Percentiles rank a stretch among this genome's conserved stretches.
These are phyloP conservation scores for Parachlorella kessleri DNA, from an alignment of 139 green algal species.

Conservation along the genomic window DNA sequence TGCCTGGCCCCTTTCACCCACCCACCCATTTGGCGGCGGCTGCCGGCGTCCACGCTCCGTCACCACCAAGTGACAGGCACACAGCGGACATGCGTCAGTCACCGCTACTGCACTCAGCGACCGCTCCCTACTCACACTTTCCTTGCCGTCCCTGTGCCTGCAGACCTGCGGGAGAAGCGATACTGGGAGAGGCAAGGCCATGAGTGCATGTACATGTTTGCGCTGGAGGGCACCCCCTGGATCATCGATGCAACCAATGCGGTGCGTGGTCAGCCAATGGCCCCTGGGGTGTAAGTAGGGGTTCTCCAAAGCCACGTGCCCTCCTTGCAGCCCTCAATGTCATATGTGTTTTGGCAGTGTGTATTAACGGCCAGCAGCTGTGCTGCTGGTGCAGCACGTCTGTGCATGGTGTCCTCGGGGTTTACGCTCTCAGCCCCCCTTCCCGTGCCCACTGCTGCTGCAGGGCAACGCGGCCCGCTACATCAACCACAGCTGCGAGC, in stretches of 20 bases:
- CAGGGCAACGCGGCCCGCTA: conserved; percentile 74
- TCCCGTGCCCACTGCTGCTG: not conserved
- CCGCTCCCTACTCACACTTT: not conserved
- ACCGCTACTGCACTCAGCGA: not conserved
- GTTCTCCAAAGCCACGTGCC: too few species aligned
- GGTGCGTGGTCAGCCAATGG: not conserved
- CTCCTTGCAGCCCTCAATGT: too few species aligned
- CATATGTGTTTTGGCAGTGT: too few species aligned
- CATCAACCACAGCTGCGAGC: conserved; percentile 94
- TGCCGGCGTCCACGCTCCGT: too few species aligned
- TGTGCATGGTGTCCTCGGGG: not conserved
- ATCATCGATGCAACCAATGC: not conserved
- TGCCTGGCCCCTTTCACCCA: not conserved
- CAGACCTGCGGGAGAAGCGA: not conserved
- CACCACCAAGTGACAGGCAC: not conserved
- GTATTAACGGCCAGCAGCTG: too few species aligned
- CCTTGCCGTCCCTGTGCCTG: too few species aligned
- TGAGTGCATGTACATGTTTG: not conserved
- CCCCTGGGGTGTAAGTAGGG: too few species aligned
- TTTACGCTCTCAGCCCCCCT: not conserved
- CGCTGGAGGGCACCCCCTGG: not conserved
- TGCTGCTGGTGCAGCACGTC: not conserved
- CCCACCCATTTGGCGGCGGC: not conserved
- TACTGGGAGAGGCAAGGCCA: not conserved
- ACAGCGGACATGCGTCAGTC: not conserved